Base-by-base conservation (phyloP, 306 rosid genomes). In the Hippophae rhamnoides region DNA sequence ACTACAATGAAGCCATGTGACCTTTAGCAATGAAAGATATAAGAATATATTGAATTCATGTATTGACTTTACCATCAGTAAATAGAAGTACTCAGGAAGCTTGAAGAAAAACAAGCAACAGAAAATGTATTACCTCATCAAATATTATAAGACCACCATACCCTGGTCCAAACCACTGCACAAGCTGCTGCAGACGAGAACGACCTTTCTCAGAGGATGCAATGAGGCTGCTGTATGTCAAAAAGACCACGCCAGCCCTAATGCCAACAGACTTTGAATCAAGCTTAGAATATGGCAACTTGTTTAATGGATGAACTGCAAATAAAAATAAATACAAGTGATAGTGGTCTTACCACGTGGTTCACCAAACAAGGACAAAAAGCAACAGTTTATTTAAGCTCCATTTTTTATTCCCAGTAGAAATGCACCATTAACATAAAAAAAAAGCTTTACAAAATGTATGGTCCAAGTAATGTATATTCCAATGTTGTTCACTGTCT, bases 301-400 rank as follows among this genome's bases (percentile, higher is more conserved):
- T 92, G 88, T 92, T 92, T 86, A 92, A 88, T 66, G 99, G 85
- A 74, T 88, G 96, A 74, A 92, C 99, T 92, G 96, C 78, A 78
- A 63, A 66, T 43, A 55, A 57, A 49, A 61, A 53, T 10, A 18
- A 40, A 66, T 31, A 9, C 6, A 42, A 0, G 2, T 64, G 23
- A 18, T 18, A 18, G 23, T 18, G 23, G 23, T 18, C 23, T 18
- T 18, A 18, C 23, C 23, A 18, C 23, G 1, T 1, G 23, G 23
- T 18, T 18, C 23, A 18, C 23, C 3, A 13, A 49, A 23, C 7
- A 12, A 13, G 23, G 8, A 48, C 12, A 49, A 14, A 49, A 12
- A 49, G 6, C 14, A 18, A 18, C 23, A 12, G 7, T 49, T 49
- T 8, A 12, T 49, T 49, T 49, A 6, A 49, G 14, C n/a, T 12